phyloP scores from a whole-genome alignment of 1,284 basidiomycete genomes.

The Cerrena zonata region DNA sequence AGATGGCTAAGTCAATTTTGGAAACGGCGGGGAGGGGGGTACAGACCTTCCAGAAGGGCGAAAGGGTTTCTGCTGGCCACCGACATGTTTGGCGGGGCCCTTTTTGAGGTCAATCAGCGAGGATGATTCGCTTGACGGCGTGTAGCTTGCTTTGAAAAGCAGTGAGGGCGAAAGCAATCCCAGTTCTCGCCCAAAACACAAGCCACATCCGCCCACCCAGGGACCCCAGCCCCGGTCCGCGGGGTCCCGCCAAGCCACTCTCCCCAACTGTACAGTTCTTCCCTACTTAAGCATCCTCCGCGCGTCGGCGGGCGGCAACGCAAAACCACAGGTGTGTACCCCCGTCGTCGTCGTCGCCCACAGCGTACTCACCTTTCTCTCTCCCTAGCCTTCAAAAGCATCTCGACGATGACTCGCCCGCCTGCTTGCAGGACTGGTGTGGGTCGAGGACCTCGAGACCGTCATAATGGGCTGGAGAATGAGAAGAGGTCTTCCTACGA shows the following conservation, averaged over 20 bases:
- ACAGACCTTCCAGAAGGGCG: conserved; percentile 69
- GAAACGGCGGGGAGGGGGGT: conserved; percentile 10
- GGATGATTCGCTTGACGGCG: conserved; percentile 23
- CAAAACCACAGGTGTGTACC: conserved; percentile 54
- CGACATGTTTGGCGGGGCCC: conserved; percentile 75
- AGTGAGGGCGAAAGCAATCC: conserved; percentile 15
- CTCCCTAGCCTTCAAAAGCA: conserved; percentile 68
- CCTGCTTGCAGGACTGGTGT: conserved; percentile 58
- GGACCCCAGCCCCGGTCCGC: conserved; percentile 25
- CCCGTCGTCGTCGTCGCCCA: conserved; percentile 3
- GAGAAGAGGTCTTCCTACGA: conserved; percentile 32
- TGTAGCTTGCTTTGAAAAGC: conserved; percentile 16
- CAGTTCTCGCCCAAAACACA: conserved; percentile 4
- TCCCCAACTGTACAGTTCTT: conserved; percentile 31
- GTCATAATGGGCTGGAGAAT: conserved; percentile 73
- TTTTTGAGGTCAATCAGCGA: conserved; percentile 41
- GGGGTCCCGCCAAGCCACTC: conserved; percentile 29
- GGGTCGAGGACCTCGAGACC: conserved; percentile 81
- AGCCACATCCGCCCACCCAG: conserved; percentile 7
- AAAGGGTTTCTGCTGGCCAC: conserved; percentile 81
- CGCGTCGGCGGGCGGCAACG: conserved; percentile 35
- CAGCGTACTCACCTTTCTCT: conserved; percentile 8
- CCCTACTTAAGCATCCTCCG: conserved; percentile 16
- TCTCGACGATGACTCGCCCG: conserved; percentile 77
- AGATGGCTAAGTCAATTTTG: conserved; percentile 7